These are phyloP conservation scores for Pichia californica DNA, from an alignment of 805 yeast species.

Conservation along the genomic window DNA sequence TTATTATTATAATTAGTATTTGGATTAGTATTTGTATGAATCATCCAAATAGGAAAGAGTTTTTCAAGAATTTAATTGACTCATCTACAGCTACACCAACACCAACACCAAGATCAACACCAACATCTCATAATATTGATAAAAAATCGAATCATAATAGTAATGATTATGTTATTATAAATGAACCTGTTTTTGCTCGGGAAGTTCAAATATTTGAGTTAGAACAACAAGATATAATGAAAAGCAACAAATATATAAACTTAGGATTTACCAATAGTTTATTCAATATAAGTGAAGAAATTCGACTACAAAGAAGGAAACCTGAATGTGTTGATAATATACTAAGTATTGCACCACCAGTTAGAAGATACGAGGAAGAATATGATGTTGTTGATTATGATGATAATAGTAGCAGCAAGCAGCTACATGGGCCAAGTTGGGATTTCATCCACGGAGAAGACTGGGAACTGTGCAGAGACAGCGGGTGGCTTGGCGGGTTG, in stretches of 20 bases:
- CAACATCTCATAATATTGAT: not conserved
- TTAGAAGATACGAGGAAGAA: too few relatives aligned
- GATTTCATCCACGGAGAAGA: slow-evolving; percentile 48
- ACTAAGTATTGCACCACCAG: slow-evolving; percentile 56
- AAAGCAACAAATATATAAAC: slow-evolving; percentile 53
- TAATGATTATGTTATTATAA: slow-evolving; percentile 40
- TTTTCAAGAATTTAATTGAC: slow-evolving; percentile 4
- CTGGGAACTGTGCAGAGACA: slow-evolving; percentile 45
- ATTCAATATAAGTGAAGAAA: slow-evolving; percentile 32
- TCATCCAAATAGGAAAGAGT: slow-evolving; percentile 49
- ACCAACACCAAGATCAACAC: too few relatives aligned
- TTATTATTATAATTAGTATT: slow-evolving; percentile 46
- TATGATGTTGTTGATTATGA: not conserved
- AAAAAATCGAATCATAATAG: not conserved
- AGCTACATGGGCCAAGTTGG: slow-evolving; percentile 40
- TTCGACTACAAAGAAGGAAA: slow-evolving; percentile 35
- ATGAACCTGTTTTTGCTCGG: slow-evolving; percentile 54
- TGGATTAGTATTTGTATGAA: slow-evolving; percentile 49
- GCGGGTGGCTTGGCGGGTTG: slow-evolving; percentile 27
- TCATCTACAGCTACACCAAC: too few relatives aligned
- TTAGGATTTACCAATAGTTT: slow-evolving; percentile 48
- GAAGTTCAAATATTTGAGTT: slow-evolving; percentile 76
- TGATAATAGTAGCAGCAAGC: not conserved
- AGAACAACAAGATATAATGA: slow-evolving; percentile 53
- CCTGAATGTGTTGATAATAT: slow-evolving; percentile 62